Conservation (phyloP, 129 eudicot genomes). For the Daucus carota region DH1_v3.0 NC_030383.2:4808501-4809000, state of each 20-base stretch:
- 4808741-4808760: conserved; percentile 68
- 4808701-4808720: conserved; percentile 65
- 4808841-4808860: conserved; percentile 61
- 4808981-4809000: background rate
- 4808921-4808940: background rate
- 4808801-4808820: conserved; percentile 75
- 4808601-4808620: conserved; percentile 79
- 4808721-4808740: conserved; percentile 55
- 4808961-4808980: background rate
- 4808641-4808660: conserved; percentile 85
- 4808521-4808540: background rate
- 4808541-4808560: background rate
- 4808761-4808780: conserved; percentile 86
- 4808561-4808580: conserved; percentile 42
- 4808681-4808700: conserved; percentile 68
- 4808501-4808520: background rate
- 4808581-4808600: conserved; percentile 45
- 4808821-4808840: conserved; percentile 70
- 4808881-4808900: conserved; percentile 66
- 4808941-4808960: background rate
- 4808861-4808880: conserved; percentile 48
- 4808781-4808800: conserved; percentile 80
- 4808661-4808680: conserved; percentile 75
- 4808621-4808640: conserved; percentile 60
- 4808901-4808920: conserved; percentile 34